Evolutionary conservation across 1,139 yeast genomes (phyloP).

Genomic region (Geotrichum candidum): DNA sequence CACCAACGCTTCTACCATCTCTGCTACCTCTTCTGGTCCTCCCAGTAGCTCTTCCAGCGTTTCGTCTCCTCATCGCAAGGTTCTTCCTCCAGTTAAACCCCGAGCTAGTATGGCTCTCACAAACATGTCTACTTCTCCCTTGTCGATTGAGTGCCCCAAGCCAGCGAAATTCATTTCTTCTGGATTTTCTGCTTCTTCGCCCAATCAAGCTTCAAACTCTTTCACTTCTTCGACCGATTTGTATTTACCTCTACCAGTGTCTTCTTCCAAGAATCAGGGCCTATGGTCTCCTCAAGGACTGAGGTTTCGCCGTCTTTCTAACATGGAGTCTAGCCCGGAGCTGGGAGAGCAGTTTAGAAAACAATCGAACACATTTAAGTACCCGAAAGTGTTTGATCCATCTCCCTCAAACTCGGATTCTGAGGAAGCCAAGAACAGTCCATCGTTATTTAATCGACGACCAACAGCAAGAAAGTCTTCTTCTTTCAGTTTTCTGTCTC

Average conservation of each 20-base stretch:
- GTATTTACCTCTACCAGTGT: slow-evolving; percentile 17
- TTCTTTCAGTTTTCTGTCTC: slow-evolving; percentile 23
- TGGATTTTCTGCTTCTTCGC: slow-evolving; percentile 3
- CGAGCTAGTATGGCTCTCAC: slow-evolving; percentile 12
- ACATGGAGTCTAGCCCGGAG: slow-evolving; percentile 30
- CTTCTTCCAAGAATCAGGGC: slow-evolving; percentile 1
- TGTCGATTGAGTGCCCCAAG: slow-evolving; percentile 13
- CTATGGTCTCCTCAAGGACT: slow-evolving; percentile 15
- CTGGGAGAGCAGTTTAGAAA: slow-evolving; percentile 26
- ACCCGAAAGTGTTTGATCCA: slow-evolving; percentile 39
- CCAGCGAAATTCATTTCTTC: background rate
- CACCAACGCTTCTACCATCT: slow-evolving; percentile 9
- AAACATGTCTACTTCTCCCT: slow-evolving; percentile 16
- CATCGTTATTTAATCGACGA: slow-evolving; percentile 55
- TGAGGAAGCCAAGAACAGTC: slow-evolving; percentile 53
- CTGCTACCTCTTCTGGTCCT: slow-evolving; percentile 18
- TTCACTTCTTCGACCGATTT: slow-evolving; percentile 3
- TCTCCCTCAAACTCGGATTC: slow-evolving; percentile 68
- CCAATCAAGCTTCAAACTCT: slow-evolving; percentile 5
- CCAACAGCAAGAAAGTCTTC: slow-evolving; percentile 39
- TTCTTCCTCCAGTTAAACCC: slow-evolving; percentile 9
- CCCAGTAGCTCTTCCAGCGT: slow-evolving; percentile 16
- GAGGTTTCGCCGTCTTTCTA: slow-evolving; percentile 23
- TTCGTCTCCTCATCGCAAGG: slow-evolving; percentile 16
- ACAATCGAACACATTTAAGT: slow-evolving; percentile 29